These are phyloP conservation scores for Rhynchospora pubera DNA, from an alignment of 176 grass and related monocot species.

Conservation along the genomic window DNA sequence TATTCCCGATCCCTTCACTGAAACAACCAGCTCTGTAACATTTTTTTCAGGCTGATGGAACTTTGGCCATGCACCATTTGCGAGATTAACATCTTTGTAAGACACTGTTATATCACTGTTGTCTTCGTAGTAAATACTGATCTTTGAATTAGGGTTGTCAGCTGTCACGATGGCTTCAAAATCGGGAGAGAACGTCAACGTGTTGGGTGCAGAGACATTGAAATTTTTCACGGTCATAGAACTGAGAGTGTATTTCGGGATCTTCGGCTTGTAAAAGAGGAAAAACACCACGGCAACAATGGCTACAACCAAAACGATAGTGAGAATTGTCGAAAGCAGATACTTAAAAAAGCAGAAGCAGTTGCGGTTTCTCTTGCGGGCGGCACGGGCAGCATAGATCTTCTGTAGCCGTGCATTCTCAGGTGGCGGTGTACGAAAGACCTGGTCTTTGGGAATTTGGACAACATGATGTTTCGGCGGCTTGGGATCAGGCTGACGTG, in stretches of 20 bases:
- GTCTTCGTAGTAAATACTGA: constrained; percentile 35
- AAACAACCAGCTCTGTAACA: constrained; percentile 40
- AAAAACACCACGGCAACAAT: constrained; percentile 9
- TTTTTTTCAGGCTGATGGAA: constrained; percentile 51
- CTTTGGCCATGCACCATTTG: constrained; percentile 39
- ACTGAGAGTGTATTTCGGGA: constrained; percentile 27
- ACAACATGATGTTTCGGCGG: constrained; percentile 1
- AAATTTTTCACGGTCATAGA: constrained; percentile 37
- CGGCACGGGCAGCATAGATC: constrained; percentile 38
- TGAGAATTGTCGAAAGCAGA: background rate
- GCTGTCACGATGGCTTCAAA: constrained; percentile 37
- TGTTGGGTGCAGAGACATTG: constrained; percentile 3
- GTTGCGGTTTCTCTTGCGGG: constrained; percentile 6
- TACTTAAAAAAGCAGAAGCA: constrained; percentile 40
- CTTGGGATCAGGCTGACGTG: background rate
- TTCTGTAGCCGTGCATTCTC: constrained; percentile 52
- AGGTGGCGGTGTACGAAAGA: constrained; percentile 57
- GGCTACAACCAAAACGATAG: constrained; percentile 26
- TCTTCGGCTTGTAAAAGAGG: constrained; percentile 25
- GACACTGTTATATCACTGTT: constrained; percentile 30
- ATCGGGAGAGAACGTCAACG: constrained; percentile 28
- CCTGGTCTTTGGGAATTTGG: constrained; percentile 46
- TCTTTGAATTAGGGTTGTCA: constrained; percentile 43
- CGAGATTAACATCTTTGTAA: constrained; percentile 34
- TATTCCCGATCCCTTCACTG: constrained; percentile 38